These are phyloP conservation scores for Erodium trifolium DNA, from an alignment of 441 rosid genomes.

Conservation along the genomic window DNA sequence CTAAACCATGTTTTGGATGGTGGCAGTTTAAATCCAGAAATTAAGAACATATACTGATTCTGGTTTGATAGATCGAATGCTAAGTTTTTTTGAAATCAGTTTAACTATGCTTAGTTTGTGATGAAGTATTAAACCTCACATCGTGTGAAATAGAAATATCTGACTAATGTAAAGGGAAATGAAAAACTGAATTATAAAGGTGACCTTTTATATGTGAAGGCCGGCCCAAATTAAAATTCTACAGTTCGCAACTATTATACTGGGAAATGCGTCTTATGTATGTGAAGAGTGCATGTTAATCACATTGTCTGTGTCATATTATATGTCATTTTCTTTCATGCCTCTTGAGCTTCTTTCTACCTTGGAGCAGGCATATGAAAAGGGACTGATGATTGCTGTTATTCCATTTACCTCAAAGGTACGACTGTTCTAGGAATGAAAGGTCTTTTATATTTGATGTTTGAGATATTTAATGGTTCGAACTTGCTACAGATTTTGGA, in stretches of 20 bases:
- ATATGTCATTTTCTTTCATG: background rate
- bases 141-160: background rate
- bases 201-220: background rate
- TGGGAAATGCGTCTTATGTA: background rate
- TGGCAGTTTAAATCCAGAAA: no score
- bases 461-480: slow-evolving; percentile 8
- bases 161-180: background rate
- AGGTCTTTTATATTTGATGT: slow-evolving; percentile 15
- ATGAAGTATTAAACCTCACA: background rate
- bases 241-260: background rate
- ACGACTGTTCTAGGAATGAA: slow-evolving; percentile 13
- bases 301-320: background rate
- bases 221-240: background rate
- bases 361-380: slow-evolving; percentile 89
- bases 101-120: background rate
- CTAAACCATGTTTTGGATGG: background rate
- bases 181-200: background rate
- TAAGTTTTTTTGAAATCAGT: background rate
- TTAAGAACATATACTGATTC: no score
- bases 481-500: slow-evolving; percentile 63
- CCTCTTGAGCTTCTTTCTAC: slow-evolving; percentile 11
- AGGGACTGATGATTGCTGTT: slow-evolving; percentile 98
- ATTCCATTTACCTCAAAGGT: slow-evolving; percentile 99
- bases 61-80: no score
- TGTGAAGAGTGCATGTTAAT: background rate